Conservation (phyloP, 2,329 filamentous ascomycete genomes). For the Claviceps purpurea region DNA sequence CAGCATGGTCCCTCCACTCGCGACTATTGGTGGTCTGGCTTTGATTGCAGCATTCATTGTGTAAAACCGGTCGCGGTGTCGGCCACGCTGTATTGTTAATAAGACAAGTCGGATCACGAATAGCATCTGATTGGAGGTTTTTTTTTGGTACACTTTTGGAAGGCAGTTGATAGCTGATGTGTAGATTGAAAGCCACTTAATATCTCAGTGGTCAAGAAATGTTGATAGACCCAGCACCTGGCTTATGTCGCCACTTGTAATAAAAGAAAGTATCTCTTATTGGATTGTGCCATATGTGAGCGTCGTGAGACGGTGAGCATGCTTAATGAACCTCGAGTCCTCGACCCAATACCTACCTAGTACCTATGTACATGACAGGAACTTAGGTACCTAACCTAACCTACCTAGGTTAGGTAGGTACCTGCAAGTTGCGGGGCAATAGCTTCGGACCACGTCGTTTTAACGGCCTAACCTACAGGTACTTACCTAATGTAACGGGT, state of each 20-base stretch:
- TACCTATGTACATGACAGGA: too few species aligned
- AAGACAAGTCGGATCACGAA: neutral
- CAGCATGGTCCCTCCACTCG: slow-evolving; percentile 11
- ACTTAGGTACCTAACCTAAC: too few species aligned
- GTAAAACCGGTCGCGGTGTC: slow-evolving; percentile 3
- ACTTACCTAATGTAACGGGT: too few species aligned
- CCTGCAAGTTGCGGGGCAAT: too few species aligned
- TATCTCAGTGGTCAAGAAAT: slow-evolving; percentile 2
- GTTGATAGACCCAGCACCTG: slow-evolving; percentile 2
- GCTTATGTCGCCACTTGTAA: slow-evolving; percentile 3
- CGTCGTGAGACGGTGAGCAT: neutral
- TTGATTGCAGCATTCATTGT: slow-evolving; percentile 15
- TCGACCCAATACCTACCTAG: too few species aligned
- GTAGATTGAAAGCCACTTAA: slow-evolving; percentile 7
- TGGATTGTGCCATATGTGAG: neutral
- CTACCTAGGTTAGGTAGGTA: too few species aligned
- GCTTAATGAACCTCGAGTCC: too few species aligned
- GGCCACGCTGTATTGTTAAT: neutral
- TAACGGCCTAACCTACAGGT: too few species aligned
- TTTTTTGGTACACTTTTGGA: slow-evolving; percentile 12
- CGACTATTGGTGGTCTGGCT: slow-evolving; percentile 13
- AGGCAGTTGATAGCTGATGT: slow-evolving; percentile 9
- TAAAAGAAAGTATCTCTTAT: neutral
- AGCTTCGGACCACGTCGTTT: too few species aligned
- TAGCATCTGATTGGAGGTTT: slow-evolving; percentile 5